Evolutionary conservation across 768 basidiomycete genomes (phyloP), one percentile per base, ranked within the genome.

Genomic region (Mycena galopus): DNA sequence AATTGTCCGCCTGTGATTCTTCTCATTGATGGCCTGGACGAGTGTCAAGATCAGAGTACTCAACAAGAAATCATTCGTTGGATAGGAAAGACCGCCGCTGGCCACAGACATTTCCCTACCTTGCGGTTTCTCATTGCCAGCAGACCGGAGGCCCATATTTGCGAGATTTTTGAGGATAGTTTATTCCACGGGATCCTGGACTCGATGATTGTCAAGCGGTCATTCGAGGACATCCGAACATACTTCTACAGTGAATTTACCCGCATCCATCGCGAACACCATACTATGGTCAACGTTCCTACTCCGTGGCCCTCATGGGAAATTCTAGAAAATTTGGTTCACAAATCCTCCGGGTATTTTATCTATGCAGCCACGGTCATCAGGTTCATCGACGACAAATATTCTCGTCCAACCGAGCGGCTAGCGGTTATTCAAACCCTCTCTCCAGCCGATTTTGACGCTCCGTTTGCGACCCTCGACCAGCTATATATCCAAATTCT

Each of bases 261-360:
- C n/a, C n/a, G n/a, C n/a, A n/a, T n/a, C n/a, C n/a, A n/a, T n/a
- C n/a, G n/a, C n/a, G 37, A 55, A 44, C 65, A 66, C 27, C 29
- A 14, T 1, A 56, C 64, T 3, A 65, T 65, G 64, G 25, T 23
- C 0, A 39, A 37, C 5, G 30, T 58, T 44, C 65, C 65, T 1
- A 32, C 27, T 14, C 56, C 65, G 2, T 67, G 65, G 56, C 65
- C 65, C n/a, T 59, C 56, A 21, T 4, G 8, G 9, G 17, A 44
- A 11, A 32, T 32, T 33, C 21, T 67, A 5, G 57, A 67, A 1
- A 8, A 8, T 9, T n/a, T 67, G 30, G 65, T 67, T 2, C 2
- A 30, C 5, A 67, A 58, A 47, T 58, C 65, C 4, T 67, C 65
- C 8, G 65, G 65, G 14, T 59, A 67, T 39, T 67, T 67, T 42